Percentiles rank a stretch among this genome's conserved stretches.
phyloP scores from a whole-genome alignment of 108 stramenopile species.

The Parmales sp. region DNA sequence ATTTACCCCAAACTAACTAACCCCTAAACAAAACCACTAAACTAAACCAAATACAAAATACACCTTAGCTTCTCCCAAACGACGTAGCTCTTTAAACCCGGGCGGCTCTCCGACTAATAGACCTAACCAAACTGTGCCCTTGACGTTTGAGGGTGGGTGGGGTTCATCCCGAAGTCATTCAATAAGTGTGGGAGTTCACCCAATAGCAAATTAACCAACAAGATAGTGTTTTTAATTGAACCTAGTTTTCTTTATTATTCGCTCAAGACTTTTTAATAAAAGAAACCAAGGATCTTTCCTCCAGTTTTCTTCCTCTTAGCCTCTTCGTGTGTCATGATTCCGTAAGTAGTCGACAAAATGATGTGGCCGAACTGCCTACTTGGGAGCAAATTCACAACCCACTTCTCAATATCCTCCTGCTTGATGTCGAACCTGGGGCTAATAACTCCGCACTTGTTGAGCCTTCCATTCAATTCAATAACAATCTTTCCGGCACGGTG shows the following conservation, averaged over 20 bases:
- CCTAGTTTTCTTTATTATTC: neutral
- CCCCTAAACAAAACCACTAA: too few relatives aligned
- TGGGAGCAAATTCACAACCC: conserved; percentile 94
- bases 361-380: conserved; percentile 98
- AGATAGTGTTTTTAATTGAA: conserved; percentile 4
- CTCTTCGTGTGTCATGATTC: conserved; percentile 99
- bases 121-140: too few relatives aligned
- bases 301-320: conserved; percentile 99
- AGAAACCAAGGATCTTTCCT: conserved; percentile 99
- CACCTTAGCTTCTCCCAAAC: too few relatives aligned
- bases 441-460: conserved; percentile 99
- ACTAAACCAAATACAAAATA: too few relatives aligned
- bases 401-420: conserved; percentile 88
- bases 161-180: too few relatives aligned
- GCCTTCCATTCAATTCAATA: conserved; percentile 88
- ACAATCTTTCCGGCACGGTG: conserved; percentile 99
- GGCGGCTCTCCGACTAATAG: too few relatives aligned
- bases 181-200: too few relatives aligned
- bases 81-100: too few relatives aligned
- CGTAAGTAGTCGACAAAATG: conserved; percentile 89
- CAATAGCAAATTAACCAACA: neutral
- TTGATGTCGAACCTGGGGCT: conserved; percentile 91
- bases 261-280: conserved; percentile 91
- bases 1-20: too few relatives aligned
- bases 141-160: too few relatives aligned